phyloP scores from a whole-genome alignment of 2,329 filamentous ascomycete genomes.

The Stemphylium vesicarium region DNA sequence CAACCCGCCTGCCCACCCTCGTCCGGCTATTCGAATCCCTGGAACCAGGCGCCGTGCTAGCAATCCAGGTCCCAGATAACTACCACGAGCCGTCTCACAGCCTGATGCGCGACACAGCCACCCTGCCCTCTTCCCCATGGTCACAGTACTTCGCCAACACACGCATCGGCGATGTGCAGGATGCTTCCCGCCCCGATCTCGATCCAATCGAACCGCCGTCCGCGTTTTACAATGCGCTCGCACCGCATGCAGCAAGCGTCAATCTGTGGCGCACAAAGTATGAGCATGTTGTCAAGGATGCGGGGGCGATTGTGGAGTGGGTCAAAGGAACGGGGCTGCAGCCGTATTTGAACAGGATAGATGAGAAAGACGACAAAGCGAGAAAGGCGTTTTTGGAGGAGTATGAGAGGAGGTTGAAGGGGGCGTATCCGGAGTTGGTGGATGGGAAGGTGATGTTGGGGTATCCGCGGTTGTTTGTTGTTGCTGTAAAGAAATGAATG shows the following conservation, averaged over 20 bases:
- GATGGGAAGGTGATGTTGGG: constrained; percentile 63
- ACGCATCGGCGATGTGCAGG: constrained; percentile 20
- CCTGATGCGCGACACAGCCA: constrained; percentile 57
- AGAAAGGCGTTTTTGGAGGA: constrained; percentile 54
- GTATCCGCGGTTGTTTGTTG: constrained; percentile 65
- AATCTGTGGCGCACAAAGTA: constrained; percentile 64
- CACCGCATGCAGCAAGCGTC: constrained; percentile 48
- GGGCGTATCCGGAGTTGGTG: constrained; percentile 52
- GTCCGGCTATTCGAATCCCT: constrained; percentile 52
- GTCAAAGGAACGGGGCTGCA: constrained; percentile 63
- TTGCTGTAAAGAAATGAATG: constrained; percentile 39
- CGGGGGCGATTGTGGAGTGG: constrained; percentile 64
- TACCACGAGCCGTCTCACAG: constrained; percentile 57
- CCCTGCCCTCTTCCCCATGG: constrained; percentile 48
- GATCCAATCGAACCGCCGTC: constrained; percentile 57
- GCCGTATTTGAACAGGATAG: constrained; percentile 61
- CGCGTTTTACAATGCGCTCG: constrained; percentile 59
- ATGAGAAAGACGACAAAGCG: constrained; percentile 35
- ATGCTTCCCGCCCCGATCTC: constrained; percentile 42
- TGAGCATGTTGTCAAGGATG: constrained; percentile 58
- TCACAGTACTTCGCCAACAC: constrained; percentile 29
- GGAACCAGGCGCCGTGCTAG: constrained; percentile 57
- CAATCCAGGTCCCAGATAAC: constrained; percentile 63
- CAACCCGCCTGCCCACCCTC: constrained; percentile 55
- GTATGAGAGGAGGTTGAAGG: constrained; percentile 56